Conservation (phyloP, 805 yeast species). For the Jamesozyma rosinii region DNA sequence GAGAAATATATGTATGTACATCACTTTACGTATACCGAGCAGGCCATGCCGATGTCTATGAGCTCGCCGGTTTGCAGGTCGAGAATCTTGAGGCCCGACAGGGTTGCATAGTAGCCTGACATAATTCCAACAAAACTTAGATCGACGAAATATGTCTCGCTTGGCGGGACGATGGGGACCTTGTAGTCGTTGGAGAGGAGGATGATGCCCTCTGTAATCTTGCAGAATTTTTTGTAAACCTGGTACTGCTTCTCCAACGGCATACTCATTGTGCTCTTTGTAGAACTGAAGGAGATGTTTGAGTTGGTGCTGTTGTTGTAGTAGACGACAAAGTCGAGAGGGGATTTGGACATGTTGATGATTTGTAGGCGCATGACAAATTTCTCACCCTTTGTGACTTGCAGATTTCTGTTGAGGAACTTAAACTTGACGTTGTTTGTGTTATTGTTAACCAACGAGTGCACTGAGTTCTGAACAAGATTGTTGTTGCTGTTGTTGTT, state of each 20-base stretch:
- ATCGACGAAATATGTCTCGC: constrained; percentile 22
- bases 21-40: constrained; percentile 21
- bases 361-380: constrained; percentile 23
- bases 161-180: constrained; percentile 22
- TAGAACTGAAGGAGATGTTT: neutral
- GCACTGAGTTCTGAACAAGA: constrained; percentile 8
- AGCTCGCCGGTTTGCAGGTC: constrained; percentile 25
- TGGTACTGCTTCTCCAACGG: constrained; percentile 20
- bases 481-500: neutral
- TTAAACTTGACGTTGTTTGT: constrained; percentile 21
- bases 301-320: constrained; percentile 16
- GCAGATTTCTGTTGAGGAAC: constrained; percentile 18
- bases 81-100: constrained; percentile 27
- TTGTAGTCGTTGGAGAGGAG: constrained; percentile 29
- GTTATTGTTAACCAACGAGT: constrained; percentile 16
- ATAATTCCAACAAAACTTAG: constrained; percentile 25
- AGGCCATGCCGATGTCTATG: constrained; percentile 24
- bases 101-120: constrained; percentile 25
- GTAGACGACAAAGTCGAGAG: constrained; percentile 25
- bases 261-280: neutral
- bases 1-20: neutral
- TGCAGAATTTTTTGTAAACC: constrained; percentile 16
- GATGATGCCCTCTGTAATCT: constrained; percentile 25
- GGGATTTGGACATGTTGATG: constrained; percentile 19
- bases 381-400: constrained; percentile 17